Conservation (phyloP, 73 alveolate species). For the Urostyla sp. region DNA sequence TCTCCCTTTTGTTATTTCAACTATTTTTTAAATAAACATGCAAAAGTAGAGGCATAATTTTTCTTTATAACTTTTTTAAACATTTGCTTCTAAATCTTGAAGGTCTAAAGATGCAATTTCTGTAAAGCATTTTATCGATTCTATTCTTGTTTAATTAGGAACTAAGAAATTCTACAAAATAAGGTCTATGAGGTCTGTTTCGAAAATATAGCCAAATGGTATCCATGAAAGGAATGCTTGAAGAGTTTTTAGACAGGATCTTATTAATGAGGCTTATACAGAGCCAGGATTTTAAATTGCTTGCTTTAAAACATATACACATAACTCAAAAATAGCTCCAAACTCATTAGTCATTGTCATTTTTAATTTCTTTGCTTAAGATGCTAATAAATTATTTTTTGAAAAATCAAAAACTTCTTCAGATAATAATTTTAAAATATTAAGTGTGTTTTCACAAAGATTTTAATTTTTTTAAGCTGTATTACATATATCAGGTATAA, state of each 20-base stretch:
- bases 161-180: constrained; percentile 46
- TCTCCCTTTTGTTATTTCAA: constrained; percentile 50
- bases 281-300: constrained; percentile 66
- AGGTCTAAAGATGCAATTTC: constrained; percentile 72
- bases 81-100: constrained; percentile 63
- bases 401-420: constrained; percentile 96
- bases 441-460: constrained; percentile 94
- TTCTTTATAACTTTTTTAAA: constrained; percentile 49
- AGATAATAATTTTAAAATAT: constrained; percentile 87
- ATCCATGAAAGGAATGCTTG: constrained; percentile 82
- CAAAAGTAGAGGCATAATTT: constrained; percentile 48
- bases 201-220: constrained; percentile 82
- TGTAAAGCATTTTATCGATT: constrained; percentile 83
- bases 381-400: constrained; percentile 82
- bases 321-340: constrained; percentile 85
- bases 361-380: constrained; percentile 84
- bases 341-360: constrained; percentile 88
- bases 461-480: constrained; percentile 83
- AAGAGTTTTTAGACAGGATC: constrained; percentile 78
- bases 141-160: constrained; percentile 76
- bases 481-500: constrained; percentile 94
- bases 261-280: constrained; percentile 66
- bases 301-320: constrained; percentile 82
- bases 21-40: constrained; percentile 50
- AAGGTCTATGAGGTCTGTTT: constrained; percentile 73